Base-by-base conservation (phyloP, 768 basidiomycete genomes). In the Zangia roseola region DNA sequence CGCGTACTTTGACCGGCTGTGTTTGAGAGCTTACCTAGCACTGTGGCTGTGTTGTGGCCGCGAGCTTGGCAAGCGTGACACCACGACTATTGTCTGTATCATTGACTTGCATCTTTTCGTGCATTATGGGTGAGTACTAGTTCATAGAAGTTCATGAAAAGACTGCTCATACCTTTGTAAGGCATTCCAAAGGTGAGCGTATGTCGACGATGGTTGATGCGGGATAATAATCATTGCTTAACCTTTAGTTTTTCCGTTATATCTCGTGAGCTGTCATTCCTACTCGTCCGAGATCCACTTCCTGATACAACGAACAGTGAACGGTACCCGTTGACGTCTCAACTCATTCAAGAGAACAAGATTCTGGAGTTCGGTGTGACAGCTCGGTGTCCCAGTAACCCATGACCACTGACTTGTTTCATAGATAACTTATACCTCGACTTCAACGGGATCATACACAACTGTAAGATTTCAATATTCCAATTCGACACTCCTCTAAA, bases 331-430 rank as follows among this genome's bases (percentile, higher is more conserved):
- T 80, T 99, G 57, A 99, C 94, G 14, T 98, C 95, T 16, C 97
- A 98, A 68, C 78, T 98, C 49, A 97, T 98, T 55, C 84, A 95
- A 69, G 94, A 97, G 75, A 97, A 97, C 74, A 93, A 94, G 76
- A 98, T 99, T 53, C 95, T 94, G 14, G 97, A 97, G 71, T 99
- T 99, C 64, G 95, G 92, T 88, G 53, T 52, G 79, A 65, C 2
- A 39, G 30, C 26, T 42, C 19, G 19, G 21, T 8, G 25, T 23
- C 33, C 9, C 9, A 13, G 19, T 4, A n/a, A 5, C 41, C 10
- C 39, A 30, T 17, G 19, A 50, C 54, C 7, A 38, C 50, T 56
- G 6, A 63, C 40, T 30, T 37, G 49, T 44, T 54, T 40, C 47
- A 14, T 59, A 91, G 89, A 92, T 70, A 94, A 94, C 63, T 72